Conservation (phyloP, 2,329 filamentous ascomycete genomes). For the Cryphonectria carpinicola region DNA sequence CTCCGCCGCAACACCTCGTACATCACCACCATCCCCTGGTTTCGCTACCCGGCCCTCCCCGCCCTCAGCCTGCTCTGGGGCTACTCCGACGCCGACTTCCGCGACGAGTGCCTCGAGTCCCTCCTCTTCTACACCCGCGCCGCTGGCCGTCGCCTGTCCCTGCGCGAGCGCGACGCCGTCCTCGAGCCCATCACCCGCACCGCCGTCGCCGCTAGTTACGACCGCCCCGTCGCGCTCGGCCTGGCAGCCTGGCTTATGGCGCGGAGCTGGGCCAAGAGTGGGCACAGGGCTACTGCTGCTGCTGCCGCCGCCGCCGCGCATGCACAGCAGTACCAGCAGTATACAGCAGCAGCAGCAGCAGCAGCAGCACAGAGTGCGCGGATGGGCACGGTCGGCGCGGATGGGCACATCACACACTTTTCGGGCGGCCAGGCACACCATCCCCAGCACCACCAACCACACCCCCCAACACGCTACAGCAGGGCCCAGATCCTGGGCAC, state of each 20-base stretch:
- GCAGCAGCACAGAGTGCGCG: not conserved
- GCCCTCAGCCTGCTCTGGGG: conserved; percentile 27
- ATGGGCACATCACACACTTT: conserved; percentile 29
- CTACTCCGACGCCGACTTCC: conserved; percentile 27
- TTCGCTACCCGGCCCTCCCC: conserved; percentile 23
- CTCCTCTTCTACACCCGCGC: conserved; percentile 27
- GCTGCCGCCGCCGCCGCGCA: conserved; percentile 3
- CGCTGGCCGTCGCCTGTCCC: conserved; percentile 21
- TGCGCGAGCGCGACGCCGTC: conserved; percentile 24
- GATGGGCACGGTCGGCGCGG: conserved; percentile 19
- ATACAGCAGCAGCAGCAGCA: not conserved
- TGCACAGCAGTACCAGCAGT: conserved; percentile 6
- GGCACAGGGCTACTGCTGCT: not conserved
- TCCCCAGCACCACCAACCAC: not conserved
- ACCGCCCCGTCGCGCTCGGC: conserved; percentile 24
- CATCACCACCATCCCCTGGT: conserved; percentile 27
- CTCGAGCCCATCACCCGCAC: conserved; percentile 24
- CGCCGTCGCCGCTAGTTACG: conserved; percentile 24
- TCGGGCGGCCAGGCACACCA: conserved; percentile 14
- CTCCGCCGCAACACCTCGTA: conserved; percentile 25
- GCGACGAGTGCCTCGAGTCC: conserved; percentile 24
- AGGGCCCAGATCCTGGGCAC: conserved; percentile 8
- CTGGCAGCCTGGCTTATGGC: conserved; percentile 21
- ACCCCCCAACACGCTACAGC: not conserved
- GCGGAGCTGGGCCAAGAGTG: conserved; percentile 28